Conservation (phyloP, 345 rosid species). For the Bretschneidera sinensis region DNA sequence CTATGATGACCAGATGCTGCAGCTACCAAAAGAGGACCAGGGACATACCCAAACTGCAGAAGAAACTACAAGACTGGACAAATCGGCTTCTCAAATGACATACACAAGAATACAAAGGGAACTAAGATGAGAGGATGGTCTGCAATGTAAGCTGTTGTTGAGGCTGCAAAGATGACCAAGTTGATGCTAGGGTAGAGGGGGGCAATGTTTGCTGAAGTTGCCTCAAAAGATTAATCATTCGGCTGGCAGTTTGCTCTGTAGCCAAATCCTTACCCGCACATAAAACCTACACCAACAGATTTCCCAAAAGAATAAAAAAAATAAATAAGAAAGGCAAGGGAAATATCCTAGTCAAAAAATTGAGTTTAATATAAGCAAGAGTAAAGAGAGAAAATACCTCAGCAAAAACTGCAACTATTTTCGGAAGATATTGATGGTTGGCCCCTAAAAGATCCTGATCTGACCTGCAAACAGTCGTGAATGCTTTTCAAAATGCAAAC, state of each 20-base stretch:
- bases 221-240: slow-evolving; percentile 71
- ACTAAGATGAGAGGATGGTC: slow-evolving; percentile 71
- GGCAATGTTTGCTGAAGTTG: slow-evolving; percentile 84
- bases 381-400: slow-evolving; percentile 25
- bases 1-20: no score
- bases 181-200: slow-evolving; percentile 69
- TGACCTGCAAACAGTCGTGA: slow-evolving; percentile 37
- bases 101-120: background rate
- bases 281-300: slow-evolving; percentile 51
- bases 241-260: slow-evolving; percentile 56
- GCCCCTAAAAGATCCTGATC: slow-evolving; percentile 58
- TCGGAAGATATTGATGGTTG: slow-evolving; percentile 63
- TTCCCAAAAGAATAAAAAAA: no score
- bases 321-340: no score
- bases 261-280: slow-evolving; percentile 69
- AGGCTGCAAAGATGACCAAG: slow-evolving; percentile 79
- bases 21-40: no score
- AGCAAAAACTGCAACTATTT: slow-evolving; percentile 52
- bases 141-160: slow-evolving; percentile 82
- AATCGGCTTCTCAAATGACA: no score
- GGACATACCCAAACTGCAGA: no score
- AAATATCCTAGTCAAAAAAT: no score
- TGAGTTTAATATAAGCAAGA: no score
- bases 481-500: slow-evolving; percentile 2
- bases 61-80: no score